These are phyloP conservation scores for Microbotryum saponariae DNA, from an alignment of 1,284 basidiomycete species.

Conservation along the genomic window DNA sequence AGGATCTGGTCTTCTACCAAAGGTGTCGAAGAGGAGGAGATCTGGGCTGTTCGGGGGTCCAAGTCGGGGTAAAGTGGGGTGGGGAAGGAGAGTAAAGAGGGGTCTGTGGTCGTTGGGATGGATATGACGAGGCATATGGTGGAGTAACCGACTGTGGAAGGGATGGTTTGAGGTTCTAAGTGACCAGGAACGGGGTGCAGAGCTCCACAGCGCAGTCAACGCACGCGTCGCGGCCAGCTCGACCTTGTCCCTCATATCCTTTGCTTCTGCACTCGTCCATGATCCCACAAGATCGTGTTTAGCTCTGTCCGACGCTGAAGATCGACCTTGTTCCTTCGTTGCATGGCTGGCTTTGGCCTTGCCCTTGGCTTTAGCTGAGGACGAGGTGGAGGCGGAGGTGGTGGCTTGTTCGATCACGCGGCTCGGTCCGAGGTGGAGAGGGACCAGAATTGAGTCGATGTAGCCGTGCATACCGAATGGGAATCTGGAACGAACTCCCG, in stretches of 20 bases:
- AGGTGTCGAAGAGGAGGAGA: not conserved
- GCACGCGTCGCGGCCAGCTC: slow-evolving; percentile 19
- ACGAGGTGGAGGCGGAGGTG: slow-evolving; percentile 3
- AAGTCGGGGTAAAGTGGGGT: slow-evolving; percentile 28
- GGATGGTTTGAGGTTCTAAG: not conserved
- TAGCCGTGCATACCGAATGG: slow-evolving; percentile 16
- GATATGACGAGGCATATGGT: slow-evolving; percentile 25
- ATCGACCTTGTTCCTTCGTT: not conserved
- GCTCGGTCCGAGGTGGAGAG: slow-evolving; percentile 16
- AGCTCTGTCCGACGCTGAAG: too few relatives aligned
- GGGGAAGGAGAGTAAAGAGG: slow-evolving; percentile 22
- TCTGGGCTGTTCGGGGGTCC: slow-evolving; percentile 26
- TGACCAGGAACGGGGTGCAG: not conserved
- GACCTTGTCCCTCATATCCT: slow-evolving; percentile 17
- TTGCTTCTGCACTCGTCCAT: slow-evolving; percentile 21
- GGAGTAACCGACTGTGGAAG: slow-evolving; percentile 28
- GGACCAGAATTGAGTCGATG: slow-evolving; percentile 24
- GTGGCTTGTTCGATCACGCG: not conserved
- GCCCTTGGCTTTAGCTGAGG: slow-evolving; percentile 3
- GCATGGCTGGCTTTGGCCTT: slow-evolving; percentile 12
- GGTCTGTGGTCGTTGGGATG: slow-evolving; percentile 23
- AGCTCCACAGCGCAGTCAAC: not conserved
- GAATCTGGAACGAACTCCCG: too few relatives aligned
- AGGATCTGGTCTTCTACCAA: slow-evolving; percentile 20
- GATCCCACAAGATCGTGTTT: slow-evolving; percentile 18